Conservation (phyloP, 345 rosid genomes). For the Citrus reticulata region DNA sequence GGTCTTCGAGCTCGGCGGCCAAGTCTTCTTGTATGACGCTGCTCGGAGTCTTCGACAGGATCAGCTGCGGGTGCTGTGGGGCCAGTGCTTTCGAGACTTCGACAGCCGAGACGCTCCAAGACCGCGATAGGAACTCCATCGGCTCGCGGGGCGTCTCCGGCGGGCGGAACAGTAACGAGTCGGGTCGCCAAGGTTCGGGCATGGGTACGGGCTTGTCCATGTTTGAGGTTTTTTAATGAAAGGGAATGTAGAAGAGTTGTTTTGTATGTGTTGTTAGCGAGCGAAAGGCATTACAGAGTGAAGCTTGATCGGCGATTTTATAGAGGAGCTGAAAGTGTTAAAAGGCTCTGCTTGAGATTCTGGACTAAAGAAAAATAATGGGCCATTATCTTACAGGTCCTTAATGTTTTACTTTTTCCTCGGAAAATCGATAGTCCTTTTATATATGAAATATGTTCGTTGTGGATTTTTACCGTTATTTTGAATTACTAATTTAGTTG, state of each 20-base stretch:
- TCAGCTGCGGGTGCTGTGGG: slow-evolving; percentile 42
- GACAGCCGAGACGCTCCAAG: slow-evolving; percentile 91
- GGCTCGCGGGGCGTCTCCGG: slow-evolving; percentile 92
- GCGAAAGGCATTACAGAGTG: background rate
- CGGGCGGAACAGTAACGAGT: slow-evolving; percentile 52
- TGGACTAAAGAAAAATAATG: background rate
- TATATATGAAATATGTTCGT: no score
- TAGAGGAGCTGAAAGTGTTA: slow-evolving; percentile 9
- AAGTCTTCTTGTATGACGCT: slow-evolving; percentile 61
- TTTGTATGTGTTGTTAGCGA: background rate
- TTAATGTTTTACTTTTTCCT: no score
- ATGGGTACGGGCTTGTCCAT: slow-evolving; percentile 59
- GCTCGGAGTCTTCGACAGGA: slow-evolving; percentile 40
- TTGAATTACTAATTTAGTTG: no score
- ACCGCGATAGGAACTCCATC: slow-evolving; percentile 94
- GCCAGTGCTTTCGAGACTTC: slow-evolving; percentile 76
- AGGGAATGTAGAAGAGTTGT: background rate
- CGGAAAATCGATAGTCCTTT: no score
- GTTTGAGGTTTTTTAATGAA: slow-evolving; percentile 4
- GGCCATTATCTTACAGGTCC: no score
- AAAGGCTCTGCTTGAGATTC: background rate
- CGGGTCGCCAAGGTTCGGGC: slow-evolving; percentile 60
- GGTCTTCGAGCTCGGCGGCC: slow-evolving; percentile 59
- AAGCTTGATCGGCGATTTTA: slow-evolving; percentile 12
- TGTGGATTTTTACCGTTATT: no score